phyloP scores from a whole-genome alignment of 1,284 basidiomycete genomes.

The Boletus sp. region DNA sequence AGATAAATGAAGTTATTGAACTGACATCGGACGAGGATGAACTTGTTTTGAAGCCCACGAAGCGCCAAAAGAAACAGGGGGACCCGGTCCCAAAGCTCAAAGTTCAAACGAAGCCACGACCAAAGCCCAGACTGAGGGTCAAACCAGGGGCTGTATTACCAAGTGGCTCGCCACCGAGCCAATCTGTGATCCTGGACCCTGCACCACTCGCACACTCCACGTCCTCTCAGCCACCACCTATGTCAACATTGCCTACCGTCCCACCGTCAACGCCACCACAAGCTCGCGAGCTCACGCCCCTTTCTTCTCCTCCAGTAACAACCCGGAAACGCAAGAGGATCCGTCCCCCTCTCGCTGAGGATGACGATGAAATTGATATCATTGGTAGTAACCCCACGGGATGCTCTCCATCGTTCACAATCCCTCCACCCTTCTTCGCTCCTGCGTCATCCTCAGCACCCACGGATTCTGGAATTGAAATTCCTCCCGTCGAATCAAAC shows the following conservation, averaged over 20 bases:
- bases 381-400: not conserved
- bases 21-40: constrained; percentile 34
- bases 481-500: constrained; percentile 9
- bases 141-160: constrained; percentile 10
- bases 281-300: constrained; percentile 21
- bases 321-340: constrained; percentile 28
- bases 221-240: constrained; percentile 11
- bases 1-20: constrained; percentile 29
- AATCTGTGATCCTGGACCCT: not conserved
- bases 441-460: constrained; percentile 26
- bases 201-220: not conserved
- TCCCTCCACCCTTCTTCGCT: constrained; percentile 30
- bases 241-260: constrained; percentile 25
- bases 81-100: constrained; percentile 10
- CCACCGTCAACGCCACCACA: constrained; percentile 29
- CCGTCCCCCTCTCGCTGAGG: constrained; percentile 6
- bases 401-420: constrained; percentile 1
- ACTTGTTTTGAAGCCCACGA: constrained; percentile 24
- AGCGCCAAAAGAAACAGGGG: constrained; percentile 29
- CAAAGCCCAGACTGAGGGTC: constrained; percentile 26
- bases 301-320: constrained; percentile 21
- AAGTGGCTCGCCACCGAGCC: constrained; percentile 8
- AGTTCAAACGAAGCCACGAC: constrained; percentile 19
- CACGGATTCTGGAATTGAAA: constrained; percentile 25
- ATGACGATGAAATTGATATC: constrained; percentile 19